Conservation (phyloP, 148 eudicot genomes). For the Heliosperma pusillum region DNA sequence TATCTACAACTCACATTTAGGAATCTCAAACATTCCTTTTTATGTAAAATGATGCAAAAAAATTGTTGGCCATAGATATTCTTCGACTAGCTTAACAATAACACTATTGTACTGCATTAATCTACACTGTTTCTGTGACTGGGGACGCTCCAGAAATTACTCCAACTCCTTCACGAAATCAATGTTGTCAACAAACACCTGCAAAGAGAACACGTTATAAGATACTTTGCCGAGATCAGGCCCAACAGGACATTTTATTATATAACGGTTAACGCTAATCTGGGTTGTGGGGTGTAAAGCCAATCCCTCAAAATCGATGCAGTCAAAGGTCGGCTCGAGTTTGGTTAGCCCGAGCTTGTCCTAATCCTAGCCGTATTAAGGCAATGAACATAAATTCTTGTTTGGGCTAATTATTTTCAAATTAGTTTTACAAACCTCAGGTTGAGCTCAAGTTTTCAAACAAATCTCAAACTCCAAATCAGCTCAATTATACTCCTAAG, state of each 20-base stretch:
- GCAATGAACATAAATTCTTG: too few relatives aligned
- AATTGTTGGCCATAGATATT: constrained; percentile 11
- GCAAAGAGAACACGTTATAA: constrained; percentile 14
- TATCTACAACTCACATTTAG: constrained; percentile 13
- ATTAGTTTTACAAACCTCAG: too few relatives aligned
- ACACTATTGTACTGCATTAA: constrained; percentile 20
- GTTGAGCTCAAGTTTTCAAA: too few relatives aligned
- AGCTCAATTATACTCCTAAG: too few relatives aligned
- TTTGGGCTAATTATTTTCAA: too few relatives aligned
- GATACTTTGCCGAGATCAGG: not conserved
- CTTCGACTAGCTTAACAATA: not conserved
- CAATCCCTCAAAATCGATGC: too few relatives aligned
- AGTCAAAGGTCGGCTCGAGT: too few relatives aligned
- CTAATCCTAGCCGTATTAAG: too few relatives aligned
- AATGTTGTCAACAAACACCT: constrained; percentile 37
- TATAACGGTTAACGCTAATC: too few relatives aligned
- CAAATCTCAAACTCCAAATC: too few relatives aligned
- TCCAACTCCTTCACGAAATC: constrained; percentile 36
- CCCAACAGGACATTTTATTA: not conserved
- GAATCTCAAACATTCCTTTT: not conserved
- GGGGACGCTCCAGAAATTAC: constrained; percentile 10
- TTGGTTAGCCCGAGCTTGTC: too few relatives aligned
- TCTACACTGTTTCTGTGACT: constrained; percentile 18
- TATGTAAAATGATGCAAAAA: constrained; percentile 8
- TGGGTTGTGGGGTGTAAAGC: too few relatives aligned